Conservation (phyloP, 192 early-diverging fungal genomes). For the Linnemannia elongata region DNA sequence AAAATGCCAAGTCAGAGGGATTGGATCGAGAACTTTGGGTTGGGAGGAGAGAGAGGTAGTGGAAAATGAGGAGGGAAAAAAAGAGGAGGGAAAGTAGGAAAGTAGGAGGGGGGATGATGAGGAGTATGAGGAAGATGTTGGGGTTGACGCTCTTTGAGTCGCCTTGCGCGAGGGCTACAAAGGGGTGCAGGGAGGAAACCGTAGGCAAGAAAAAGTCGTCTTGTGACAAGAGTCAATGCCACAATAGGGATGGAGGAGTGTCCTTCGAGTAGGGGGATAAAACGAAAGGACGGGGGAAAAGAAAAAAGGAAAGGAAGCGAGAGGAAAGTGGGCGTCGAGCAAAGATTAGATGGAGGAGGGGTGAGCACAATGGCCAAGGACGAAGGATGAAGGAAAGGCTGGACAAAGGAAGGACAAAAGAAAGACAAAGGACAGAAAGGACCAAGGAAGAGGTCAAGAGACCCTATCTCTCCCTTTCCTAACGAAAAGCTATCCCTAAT, state of each 20-base stretch:
- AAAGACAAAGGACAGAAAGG: neutral
- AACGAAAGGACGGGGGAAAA: too few relatives aligned
- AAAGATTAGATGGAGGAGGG: neutral
- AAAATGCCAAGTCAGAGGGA: neutral
- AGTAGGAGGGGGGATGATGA: neutral
- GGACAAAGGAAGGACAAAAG: neutral
- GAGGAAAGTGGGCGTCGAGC: neutral
- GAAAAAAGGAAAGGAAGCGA: neutral
- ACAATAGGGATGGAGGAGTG: too few relatives aligned
- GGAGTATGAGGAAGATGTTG: neutral
- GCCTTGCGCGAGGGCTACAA: neutral
- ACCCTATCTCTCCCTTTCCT: neutral
- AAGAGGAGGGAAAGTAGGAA: neutral
- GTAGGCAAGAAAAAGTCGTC: too few relatives aligned
- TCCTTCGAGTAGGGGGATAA: too few relatives aligned
- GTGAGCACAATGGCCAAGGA: too few relatives aligned
- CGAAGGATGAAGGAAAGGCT: neutral
- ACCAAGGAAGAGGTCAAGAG: constrained; percentile 4
- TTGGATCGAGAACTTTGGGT: too few relatives aligned
- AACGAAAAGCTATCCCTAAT: neutral
- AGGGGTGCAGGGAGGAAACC: neutral
- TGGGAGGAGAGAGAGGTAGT: too few relatives aligned
- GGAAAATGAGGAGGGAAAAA: too few relatives aligned
- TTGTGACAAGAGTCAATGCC: too few relatives aligned
- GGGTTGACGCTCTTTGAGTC: neutral